Conservation (phyloP, 495 filamentous ascomycete genomes). For the Zalerion maritima region DNA sequence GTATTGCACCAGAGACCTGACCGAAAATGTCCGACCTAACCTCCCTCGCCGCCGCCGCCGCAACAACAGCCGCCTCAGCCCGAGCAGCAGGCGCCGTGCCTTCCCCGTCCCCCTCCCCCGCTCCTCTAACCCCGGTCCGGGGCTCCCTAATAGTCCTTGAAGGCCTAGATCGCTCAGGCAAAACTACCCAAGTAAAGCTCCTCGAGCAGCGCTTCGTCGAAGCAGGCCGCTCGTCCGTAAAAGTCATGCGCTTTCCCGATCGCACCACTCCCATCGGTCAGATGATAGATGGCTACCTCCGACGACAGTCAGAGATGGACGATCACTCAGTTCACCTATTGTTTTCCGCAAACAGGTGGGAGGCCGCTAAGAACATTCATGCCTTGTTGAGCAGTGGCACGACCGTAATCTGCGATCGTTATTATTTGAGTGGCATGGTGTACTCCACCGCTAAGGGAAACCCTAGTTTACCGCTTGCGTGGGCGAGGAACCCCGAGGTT, state of each 20-base stretch:
- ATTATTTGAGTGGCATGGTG: conserved; percentile 84
- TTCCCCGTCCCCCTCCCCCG: too few relatives aligned
- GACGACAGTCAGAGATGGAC: conserved; percentile 55
- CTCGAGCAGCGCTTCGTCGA: conserved; percentile 47
- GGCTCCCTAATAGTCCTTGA: conserved; percentile 82
- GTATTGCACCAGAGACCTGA: too few relatives aligned
- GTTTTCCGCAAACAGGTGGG: conserved; percentile 95
- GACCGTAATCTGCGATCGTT: conserved; percentile 78
- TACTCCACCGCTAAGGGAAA: conserved; percentile 90
- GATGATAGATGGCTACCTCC: conserved; percentile 80
- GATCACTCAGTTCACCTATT: conserved; percentile 91
- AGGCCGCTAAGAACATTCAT: conserved; percentile 50
- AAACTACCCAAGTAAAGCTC: conserved; percentile 80
- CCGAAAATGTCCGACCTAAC: too few relatives aligned
- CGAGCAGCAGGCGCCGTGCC: too few relatives aligned
- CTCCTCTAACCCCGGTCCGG: conserved; percentile 30
- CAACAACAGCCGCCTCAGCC: too few relatives aligned
- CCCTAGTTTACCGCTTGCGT: conserved; percentile 50
- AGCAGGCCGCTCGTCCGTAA: conserved; percentile 47
- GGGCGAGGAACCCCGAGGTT: conserved; percentile 70
- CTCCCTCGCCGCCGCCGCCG: too few relatives aligned
- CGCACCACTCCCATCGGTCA: conserved; percentile 77
- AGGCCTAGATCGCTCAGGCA: conserved; percentile 86
- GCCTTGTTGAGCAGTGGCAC: conserved; percentile 45
- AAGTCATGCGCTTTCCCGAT: conserved; percentile 80